A percentile compares a stretch with the other conserved stretches of the same genome.
These are phyloP conservation scores for Erucastrum elatum DNA, from an alignment of 345 rosid species.

Conservation along the genomic window DNA sequence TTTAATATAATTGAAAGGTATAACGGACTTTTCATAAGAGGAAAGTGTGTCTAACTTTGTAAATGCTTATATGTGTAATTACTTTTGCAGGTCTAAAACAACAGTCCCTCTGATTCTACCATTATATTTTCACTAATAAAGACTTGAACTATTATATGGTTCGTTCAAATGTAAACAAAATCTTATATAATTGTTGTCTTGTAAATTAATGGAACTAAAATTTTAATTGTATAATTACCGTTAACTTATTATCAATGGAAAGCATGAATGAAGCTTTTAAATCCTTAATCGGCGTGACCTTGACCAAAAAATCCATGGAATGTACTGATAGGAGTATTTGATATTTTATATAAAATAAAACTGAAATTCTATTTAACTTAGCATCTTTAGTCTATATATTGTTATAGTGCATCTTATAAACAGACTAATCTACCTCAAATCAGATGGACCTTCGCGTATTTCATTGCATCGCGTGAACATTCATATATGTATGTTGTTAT, in stretches of 20 bases:
- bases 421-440: neutral
- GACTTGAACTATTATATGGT: no score
- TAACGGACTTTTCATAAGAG: no score
- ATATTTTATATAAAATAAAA: neutral
- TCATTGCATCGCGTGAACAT: neutral
- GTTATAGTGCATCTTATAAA: neutral
- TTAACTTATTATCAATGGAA: neutral
- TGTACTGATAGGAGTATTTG: slow-evolving; percentile 1
- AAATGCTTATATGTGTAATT: no score
- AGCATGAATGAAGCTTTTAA: slow-evolving; percentile 26
- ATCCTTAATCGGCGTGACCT: slow-evolving; percentile 18
- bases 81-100: no score
- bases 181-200: neutral
- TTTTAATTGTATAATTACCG: neutral
- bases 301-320: slow-evolving; percentile 14
- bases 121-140: no score
- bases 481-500: no score
- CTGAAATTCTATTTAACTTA: neutral
- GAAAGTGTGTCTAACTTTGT: no score
- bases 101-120: no score
- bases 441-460: neutral
- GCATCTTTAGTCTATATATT: neutral
- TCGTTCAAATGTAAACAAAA: no score
- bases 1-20: no score
- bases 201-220: neutral